These are phyloP conservation scores for Pleurotus djamor DNA, from an alignment of 768 basidiomycete genomes.

Conservation along the genomic window DNA sequence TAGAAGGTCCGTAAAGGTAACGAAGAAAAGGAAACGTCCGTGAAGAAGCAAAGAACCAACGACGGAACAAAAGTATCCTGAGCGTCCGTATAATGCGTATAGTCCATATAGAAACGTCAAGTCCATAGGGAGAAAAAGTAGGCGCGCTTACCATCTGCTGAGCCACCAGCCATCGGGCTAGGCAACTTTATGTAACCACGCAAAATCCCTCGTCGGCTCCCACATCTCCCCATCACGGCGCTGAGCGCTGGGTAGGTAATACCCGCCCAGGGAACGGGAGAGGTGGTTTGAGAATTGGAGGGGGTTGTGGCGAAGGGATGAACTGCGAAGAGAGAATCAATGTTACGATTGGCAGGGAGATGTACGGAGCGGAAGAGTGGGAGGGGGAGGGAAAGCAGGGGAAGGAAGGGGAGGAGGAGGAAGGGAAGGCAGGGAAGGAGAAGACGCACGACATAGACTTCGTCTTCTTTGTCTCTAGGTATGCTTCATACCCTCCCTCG, in stretches of 20 bases:
- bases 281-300: slow-evolving; percentile 73
- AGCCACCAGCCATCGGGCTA: slow-evolving; percentile 19
- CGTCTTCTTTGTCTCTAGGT: slow-evolving; percentile 34
- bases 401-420: too few relatives aligned
- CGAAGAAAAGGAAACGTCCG: too few relatives aligned
- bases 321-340: slow-evolving; percentile 17
- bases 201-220: slow-evolving; percentile 96
- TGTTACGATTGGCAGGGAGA: too few relatives aligned
- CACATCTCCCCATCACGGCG: slow-evolving; percentile 87
- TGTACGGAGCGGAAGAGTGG: too few relatives aligned
- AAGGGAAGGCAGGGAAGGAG: not conserved
- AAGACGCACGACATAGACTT: slow-evolving; percentile 32
- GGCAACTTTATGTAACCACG: slow-evolving; percentile 86
- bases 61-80: too few relatives aligned
- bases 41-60: too few relatives aligned
- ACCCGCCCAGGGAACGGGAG: slow-evolving; percentile 79
- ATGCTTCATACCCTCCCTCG: slow-evolving; percentile 74
- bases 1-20: too few relatives aligned
- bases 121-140: too few relatives aligned
- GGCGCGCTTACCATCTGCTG: too few relatives aligned
- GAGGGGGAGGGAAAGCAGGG: too few relatives aligned
- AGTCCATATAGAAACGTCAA: too few relatives aligned
- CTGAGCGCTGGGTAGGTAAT: slow-evolving; percentile 58
- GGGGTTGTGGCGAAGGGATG: slow-evolving; percentile 65
- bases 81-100: too few relatives aligned